phyloP scores from a whole-genome alignment of 23 red algal species.

The Rhodosorus marinus region DNA sequence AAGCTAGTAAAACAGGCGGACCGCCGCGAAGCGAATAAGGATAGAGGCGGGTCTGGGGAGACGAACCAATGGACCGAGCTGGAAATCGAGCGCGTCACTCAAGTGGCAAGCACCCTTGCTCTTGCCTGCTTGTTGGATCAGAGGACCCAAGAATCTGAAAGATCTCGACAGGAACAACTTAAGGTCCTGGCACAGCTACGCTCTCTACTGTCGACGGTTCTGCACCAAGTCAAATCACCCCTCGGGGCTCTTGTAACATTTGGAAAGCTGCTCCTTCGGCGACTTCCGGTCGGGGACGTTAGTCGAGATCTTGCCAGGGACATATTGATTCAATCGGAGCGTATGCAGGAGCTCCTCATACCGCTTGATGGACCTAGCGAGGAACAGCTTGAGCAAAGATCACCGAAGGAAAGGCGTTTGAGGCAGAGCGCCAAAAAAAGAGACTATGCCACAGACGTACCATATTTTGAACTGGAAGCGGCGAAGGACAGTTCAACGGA shows the following conservation, averaged over 20 bases:
- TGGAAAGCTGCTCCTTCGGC: slow-evolving; percentile 10
- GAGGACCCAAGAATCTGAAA: background rate
- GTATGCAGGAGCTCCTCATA: slow-evolving; percentile 6
- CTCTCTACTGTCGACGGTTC: slow-evolving; percentile 4
- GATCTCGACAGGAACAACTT: background rate
- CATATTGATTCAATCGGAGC: slow-evolving; percentile 21
- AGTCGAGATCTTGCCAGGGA: slow-evolving; percentile 10
- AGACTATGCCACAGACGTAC: no score
- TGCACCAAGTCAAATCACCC: slow-evolving; percentile 18
- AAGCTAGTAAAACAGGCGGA: no score
- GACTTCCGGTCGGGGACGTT: slow-evolving; percentile 9
- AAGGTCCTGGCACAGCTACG: slow-evolving; percentile 1
- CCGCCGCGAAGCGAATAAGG: no score
- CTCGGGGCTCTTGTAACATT: slow-evolving; percentile 14
- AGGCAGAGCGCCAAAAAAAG: no score
- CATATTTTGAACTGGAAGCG: no score
- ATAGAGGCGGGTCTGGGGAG: no score
- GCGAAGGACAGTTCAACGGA: no score
- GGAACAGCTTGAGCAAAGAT: no score
- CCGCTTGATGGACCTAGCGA: no score
- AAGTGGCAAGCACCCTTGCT: background rate
- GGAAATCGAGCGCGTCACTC: no score
- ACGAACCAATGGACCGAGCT: no score
- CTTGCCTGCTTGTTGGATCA: background rate
- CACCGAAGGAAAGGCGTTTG: no score